Evolutionary conservation across 2,329 filamentous ascomycete species (phyloP).

Genomic region (Orbilia oligospora): DNA sequence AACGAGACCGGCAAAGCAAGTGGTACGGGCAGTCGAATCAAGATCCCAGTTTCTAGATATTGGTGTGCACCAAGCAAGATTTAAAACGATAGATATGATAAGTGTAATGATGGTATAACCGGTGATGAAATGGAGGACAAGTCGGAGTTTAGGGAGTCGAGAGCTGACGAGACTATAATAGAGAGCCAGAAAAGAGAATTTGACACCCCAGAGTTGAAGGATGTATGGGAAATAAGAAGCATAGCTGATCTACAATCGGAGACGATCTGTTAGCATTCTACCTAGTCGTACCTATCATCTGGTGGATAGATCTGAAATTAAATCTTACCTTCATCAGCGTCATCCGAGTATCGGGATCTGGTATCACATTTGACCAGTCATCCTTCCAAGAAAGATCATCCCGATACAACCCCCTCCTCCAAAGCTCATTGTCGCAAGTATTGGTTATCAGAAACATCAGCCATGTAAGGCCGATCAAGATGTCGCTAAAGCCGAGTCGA

Average conservation of each 20-base stretch:
- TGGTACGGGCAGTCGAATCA: neutral
- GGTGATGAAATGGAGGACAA: constrained; percentile 41
- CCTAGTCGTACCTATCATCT: neutral
- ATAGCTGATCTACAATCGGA: constrained; percentile 35
- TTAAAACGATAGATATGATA: constrained; percentile 41
- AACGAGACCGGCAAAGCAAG: constrained; percentile 15
- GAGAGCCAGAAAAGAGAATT: constrained; percentile 49
- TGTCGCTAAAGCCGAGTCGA: constrained; percentile 47
- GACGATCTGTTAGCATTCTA: neutral
- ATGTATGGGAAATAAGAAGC: constrained; percentile 43
- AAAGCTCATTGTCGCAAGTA: constrained; percentile 41
- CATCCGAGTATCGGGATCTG: constrained; percentile 33
- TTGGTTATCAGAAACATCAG: constrained; percentile 41
- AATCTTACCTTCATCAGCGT: constrained; percentile 44
- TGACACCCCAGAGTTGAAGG: constrained; percentile 55
- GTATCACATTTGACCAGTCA: constrained; percentile 35
- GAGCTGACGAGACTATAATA: constrained; percentile 43
- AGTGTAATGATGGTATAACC: constrained; percentile 39
- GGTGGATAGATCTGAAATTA: neutral
- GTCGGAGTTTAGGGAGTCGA: constrained; percentile 34
- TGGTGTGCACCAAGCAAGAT: constrained; percentile 48
- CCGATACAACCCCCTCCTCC: constrained; percentile 44
- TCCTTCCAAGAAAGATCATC: constrained; percentile 38
- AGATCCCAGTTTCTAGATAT: constrained; percentile 41
- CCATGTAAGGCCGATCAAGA: constrained; percentile 44